Percentiles rank a stretch among this genome's conserved stretches.
Evolutionary conservation across 306 rosid genomes (phyloP).

Genomic region (Lathyrus oleraceus): DNA sequence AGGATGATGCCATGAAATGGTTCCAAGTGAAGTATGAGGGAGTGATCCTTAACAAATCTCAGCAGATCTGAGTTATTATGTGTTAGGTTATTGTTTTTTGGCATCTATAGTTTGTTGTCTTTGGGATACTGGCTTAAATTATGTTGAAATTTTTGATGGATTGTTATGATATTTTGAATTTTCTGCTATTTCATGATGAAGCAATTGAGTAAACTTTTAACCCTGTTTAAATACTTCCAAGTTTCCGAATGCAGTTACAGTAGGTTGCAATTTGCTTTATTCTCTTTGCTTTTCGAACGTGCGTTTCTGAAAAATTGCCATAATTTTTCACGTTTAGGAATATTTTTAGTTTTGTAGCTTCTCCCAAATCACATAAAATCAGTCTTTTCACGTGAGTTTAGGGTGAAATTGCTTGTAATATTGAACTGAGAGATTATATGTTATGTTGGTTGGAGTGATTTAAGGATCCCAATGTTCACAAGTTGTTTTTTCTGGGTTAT

Average conservation of each 20-base stretch:
- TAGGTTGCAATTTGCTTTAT: neutral
- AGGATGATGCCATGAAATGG: slow-evolving; percentile 94
- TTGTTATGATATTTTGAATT: neutral
- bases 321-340: too few species aligned
- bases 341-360: too few species aligned
- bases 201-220: neutral
- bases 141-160: too few species aligned
- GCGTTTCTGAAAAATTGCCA: too few species aligned
- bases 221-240: slow-evolving; percentile 9
- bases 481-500: too few species aligned
- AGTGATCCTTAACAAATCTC: slow-evolving; percentile 84
- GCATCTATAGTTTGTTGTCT: slow-evolving; percentile 28
- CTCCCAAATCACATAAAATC: too few species aligned
- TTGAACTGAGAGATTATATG: too few species aligned
- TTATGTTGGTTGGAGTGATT: too few species aligned
- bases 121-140: neutral
- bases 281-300: neutral
- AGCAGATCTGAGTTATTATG: slow-evolving; percentile 37
- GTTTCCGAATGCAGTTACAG: neutral
- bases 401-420: too few species aligned
- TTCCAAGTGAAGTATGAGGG: slow-evolving; percentile 92
- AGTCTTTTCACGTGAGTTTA: too few species aligned
- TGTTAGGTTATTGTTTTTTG: slow-evolving; percentile 36
- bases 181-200: slow-evolving; percentile 16
- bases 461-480: too few species aligned